Evolutionary conservation across 2,329 filamentous ascomycete species (phyloP).

Genomic region (Fusarium nurragi): DNA sequence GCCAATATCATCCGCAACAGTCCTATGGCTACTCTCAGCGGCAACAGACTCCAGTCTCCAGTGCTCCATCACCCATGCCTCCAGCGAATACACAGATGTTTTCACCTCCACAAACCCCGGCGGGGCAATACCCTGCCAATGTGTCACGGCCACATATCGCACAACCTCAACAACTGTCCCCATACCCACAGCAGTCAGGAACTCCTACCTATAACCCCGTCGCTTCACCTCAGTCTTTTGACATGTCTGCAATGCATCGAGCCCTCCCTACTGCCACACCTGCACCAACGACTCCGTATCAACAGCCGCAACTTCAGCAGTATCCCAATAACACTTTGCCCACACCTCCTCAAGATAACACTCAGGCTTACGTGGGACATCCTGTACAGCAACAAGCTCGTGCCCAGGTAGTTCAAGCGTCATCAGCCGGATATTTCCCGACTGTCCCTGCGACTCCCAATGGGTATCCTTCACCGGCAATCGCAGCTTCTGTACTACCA

Average conservation of each 20-base stretch:
- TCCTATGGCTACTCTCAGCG: neutral
- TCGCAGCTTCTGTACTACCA: neutral
- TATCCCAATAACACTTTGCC: neutral
- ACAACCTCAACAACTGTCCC: neutral
- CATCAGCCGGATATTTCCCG: constrained; percentile 10
- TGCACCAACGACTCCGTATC: neutral
- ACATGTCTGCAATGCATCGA: constrained; percentile 21
- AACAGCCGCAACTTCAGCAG: neutral
- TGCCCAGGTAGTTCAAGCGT: neutral
- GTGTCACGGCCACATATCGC: neutral
- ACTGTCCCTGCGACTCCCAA: neutral
- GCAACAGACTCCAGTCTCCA: neutral
- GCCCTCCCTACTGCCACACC: constrained; percentile 21
- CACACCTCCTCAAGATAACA: neutral
- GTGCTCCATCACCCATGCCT: neutral
- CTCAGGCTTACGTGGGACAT: neutral
- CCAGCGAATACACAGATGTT: neutral
- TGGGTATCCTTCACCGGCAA: neutral
- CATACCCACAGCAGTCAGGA: neutral
- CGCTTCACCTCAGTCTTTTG: neutral
- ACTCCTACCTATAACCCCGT: neutral
- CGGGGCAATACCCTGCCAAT: neutral
- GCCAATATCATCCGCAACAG: constrained; percentile 2
- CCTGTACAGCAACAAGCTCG: neutral
- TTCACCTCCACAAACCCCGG: constrained; percentile 14